Evolutionary conservation across 164 flowering plant genomes (phyloP).

Genomic region (Dillenia suffruticosa): DNA sequence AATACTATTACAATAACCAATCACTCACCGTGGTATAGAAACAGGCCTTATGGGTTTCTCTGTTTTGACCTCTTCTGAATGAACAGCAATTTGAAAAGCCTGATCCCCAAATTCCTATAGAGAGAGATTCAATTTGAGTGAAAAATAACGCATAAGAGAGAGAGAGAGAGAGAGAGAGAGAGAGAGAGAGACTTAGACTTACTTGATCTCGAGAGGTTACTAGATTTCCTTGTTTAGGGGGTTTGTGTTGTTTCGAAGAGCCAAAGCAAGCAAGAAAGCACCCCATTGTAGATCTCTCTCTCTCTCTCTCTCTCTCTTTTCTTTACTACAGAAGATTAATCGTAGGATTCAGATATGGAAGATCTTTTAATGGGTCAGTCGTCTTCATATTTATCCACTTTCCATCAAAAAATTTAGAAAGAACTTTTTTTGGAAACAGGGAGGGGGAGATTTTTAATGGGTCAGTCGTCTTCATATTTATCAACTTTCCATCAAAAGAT

Average conservation of each 20-base stretch:
- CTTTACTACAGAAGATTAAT: too few species aligned
- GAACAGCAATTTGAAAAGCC: constrained; percentile 17
- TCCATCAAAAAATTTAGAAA: too few species aligned
- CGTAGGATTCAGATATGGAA: too few species aligned
- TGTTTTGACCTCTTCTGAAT: constrained; percentile 5
- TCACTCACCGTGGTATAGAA: constrained; percentile 22
- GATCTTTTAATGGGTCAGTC: too few species aligned
- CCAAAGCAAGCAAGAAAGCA: constrained; percentile 73
- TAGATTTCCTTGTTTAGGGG: constrained; percentile 24
- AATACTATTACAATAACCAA: background rate
- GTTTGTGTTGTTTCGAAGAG: constrained; percentile 30
- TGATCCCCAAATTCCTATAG: constrained; percentile 17
- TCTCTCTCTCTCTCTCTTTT: too few species aligned
- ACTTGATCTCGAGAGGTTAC: constrained; percentile 33
- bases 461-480: too few species aligned
- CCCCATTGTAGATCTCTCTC: constrained; percentile 34
- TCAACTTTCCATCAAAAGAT: too few species aligned
- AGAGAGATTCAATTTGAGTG: constrained; percentile 1
- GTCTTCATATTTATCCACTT: too few species aligned
- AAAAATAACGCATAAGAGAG: background rate
- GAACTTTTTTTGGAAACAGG: too few species aligned
- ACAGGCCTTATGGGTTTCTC: constrained; percentile 12
- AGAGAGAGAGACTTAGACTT: background rate
- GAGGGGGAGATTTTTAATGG: too few species aligned
- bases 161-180: background rate